Evolutionary conservation across 2,329 filamentous ascomycete genomes (phyloP).

Genomic region (Penicillium expansum): DNA sequence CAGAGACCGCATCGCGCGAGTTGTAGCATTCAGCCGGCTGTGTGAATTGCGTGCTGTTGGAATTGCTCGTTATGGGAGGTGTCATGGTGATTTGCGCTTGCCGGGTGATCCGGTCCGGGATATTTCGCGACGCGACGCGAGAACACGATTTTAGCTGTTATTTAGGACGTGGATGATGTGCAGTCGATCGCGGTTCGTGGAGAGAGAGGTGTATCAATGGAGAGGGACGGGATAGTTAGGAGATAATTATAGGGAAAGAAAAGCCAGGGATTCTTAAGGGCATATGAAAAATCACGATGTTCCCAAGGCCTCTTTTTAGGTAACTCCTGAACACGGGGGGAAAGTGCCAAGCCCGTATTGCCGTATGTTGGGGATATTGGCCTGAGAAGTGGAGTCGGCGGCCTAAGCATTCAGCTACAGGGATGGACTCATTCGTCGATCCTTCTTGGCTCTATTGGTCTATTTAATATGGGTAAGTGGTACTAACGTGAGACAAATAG

Average conservation of each 20-base stretch:
- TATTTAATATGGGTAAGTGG: not conserved
- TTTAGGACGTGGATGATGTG: not conserved
- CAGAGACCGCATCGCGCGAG: constrained; percentile 10
- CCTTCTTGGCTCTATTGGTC: not conserved
- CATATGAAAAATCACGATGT: not conserved
- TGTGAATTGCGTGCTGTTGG: constrained; percentile 7
- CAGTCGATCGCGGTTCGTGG: not conserved
- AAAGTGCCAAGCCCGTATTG: not conserved
- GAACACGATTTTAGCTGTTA: not conserved
- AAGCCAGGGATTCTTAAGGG: not conserved
- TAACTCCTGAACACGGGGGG: not conserved
- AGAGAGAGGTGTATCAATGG: not conserved
- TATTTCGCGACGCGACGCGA: not conserved
- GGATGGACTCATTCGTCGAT: not conserved
- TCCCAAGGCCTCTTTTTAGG: not conserved
- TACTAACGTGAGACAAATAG: not conserved
- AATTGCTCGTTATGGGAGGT: not conserved
- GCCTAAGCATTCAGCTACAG: not conserved
- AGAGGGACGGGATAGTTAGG: not conserved
- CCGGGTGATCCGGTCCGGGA: not conserved
- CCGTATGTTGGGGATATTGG: not conserved
- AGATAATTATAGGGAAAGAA: not conserved
- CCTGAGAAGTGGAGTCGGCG: not conserved
- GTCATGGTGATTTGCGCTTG: not conserved
- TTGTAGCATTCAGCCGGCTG: constrained; percentile 13